phyloP scores from a whole-genome alignment of 208 protist genomes.

The Naegleria gruberi region DNA sequence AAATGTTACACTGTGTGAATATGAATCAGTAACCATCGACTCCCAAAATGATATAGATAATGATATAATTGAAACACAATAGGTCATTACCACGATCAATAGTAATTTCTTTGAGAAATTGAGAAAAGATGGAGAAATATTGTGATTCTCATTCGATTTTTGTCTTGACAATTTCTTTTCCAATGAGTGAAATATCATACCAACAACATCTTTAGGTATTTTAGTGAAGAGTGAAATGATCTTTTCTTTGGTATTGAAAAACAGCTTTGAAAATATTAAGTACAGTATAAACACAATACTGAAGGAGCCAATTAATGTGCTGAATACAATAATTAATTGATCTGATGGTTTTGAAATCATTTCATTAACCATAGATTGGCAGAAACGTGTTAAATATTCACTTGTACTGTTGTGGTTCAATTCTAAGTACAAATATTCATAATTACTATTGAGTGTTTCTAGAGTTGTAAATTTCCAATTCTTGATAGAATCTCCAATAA shows the following conservation, averaged over 20 bases:
- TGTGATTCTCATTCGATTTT: no score
- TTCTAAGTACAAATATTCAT: no score
- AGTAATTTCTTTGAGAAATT: not conserved
- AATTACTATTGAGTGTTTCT: no score
- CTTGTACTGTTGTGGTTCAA: no score
- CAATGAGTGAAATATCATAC: not conserved
- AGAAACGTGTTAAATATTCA: no score
- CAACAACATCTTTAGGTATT: not conserved
- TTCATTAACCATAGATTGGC: no score
- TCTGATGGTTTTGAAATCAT: no score
- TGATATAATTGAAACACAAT: not conserved
- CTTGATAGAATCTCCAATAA: no score
- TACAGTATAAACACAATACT: not conserved
- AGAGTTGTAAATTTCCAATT: no score
- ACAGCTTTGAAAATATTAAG: not conserved
- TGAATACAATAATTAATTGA: no score
- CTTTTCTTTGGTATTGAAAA: not conserved
- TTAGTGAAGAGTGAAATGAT: not conserved
- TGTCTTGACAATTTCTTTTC: not conserved
- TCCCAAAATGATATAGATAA: not conserved
- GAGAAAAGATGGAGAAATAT: not conserved
- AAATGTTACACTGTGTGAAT: no score
- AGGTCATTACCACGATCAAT: not conserved
- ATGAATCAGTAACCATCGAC: no score
- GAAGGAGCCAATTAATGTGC: not conserved